Base-by-base conservation (phyloP, 108 stramenopile genomes). In the Stephanodiscus triporus region DNA sequence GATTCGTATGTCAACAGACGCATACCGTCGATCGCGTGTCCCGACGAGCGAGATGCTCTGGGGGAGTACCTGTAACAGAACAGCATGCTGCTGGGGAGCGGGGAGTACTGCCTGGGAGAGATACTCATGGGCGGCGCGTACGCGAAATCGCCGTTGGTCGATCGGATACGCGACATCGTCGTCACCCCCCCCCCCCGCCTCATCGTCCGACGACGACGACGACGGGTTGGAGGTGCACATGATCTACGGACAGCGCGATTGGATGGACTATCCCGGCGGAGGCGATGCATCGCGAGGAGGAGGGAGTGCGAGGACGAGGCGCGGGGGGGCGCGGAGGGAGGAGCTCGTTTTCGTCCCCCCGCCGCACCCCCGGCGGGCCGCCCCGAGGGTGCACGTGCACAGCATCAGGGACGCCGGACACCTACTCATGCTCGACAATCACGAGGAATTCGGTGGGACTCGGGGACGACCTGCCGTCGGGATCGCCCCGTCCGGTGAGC, bases 161-260 rank as follows among this genome's bases (percentile, higher is more conserved):
- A 91, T 80, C 85, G 91, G 34, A 89, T 92, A 78, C 51, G n/a
- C n/a, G n/a, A n/a, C n/a, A n/a, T n/a, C n/a, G n/a, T n/a, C n/a
- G n/a, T n/a, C n/a, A n/a, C n/a, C n/a, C n/a, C n/a, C n/a, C n/a
- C n/a, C n/a, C n/a, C n/a, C n/a, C n/a, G n/a, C n/a, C n/a, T n/a
- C n/a, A n/a, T n/a, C n/a, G n/a, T n/a, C 51, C 8, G 49, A 83
- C 19, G 74, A 85, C 64, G 90, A 91, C n/a, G n/a, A n/a, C n/a
- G n/a, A n/a, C n/a, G n/a, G n/a, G n/a, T n/a, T 69, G 75, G 76
- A 81, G 48, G 86, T 97, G 5, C 57, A 72, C 49, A 93, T 96
- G 69, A 38, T 97, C 45, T 97, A 94, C 79, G 96, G 96, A 10
- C 78, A 85, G 17, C 59, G 77, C 27, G 95, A 96, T 78, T 94